A percentile compares a stretch with the other conserved stretches of the same genome.
Conservation (phyloP, 148 eudicot species). For the Linanthus parryae region DNA sequence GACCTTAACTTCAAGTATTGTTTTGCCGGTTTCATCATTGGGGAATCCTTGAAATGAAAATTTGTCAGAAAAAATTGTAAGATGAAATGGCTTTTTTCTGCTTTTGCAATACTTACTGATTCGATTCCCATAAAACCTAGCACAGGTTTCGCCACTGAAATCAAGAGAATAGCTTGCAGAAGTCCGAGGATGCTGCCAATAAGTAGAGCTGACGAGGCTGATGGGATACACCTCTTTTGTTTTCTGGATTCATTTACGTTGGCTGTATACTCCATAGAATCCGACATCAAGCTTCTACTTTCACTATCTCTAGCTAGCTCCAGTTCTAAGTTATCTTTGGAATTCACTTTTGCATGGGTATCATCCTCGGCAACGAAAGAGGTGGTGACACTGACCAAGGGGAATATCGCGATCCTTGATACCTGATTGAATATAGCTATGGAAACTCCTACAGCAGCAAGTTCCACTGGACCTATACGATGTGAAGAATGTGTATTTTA, state of each 20-base stretch:
- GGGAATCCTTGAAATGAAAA: slow-evolving; percentile 50
- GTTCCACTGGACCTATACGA: slow-evolving; percentile 69
- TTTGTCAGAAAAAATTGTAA: no score
- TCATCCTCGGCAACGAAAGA: slow-evolving; percentile 93
- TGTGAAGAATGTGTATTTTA: no score
- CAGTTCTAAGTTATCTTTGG: slow-evolving; percentile 25
- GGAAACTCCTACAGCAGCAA: slow-evolving; percentile 85
- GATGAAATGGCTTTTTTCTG: no score
- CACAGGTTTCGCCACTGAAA: slow-evolving; percentile 43
- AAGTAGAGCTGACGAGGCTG: slow-evolving; percentile 65
- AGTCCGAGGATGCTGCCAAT: slow-evolving; percentile 59
- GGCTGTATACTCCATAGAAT: slow-evolving; percentile 7
- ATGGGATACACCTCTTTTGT: slow-evolving; percentile 51
- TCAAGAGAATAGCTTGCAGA: slow-evolving; percentile 52
- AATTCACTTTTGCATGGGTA: slow-evolving; percentile 22
- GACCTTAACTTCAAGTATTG: slow-evolving; percentile 57
- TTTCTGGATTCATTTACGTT: slow-evolving; percentile 11
- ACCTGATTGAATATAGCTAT: slow-evolving; percentile 87
- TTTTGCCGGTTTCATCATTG: slow-evolving; percentile 52
- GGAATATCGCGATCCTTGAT: slow-evolving; percentile 73
- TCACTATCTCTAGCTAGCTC: slow-evolving; percentile 25
- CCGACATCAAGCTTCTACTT: slow-evolving; percentile 15
- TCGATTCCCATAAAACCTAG: slow-evolving; percentile 61
- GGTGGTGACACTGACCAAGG: slow-evolving; percentile 77
- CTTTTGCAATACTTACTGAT: slow-evolving; percentile 10